A percentile compares a stretch with the other conserved stretches of the same genome.
These are phyloP conservation scores for Triglochin maritima DNA, from an alignment of 106 monocot genomes.

Conservation along the genomic window DNA sequence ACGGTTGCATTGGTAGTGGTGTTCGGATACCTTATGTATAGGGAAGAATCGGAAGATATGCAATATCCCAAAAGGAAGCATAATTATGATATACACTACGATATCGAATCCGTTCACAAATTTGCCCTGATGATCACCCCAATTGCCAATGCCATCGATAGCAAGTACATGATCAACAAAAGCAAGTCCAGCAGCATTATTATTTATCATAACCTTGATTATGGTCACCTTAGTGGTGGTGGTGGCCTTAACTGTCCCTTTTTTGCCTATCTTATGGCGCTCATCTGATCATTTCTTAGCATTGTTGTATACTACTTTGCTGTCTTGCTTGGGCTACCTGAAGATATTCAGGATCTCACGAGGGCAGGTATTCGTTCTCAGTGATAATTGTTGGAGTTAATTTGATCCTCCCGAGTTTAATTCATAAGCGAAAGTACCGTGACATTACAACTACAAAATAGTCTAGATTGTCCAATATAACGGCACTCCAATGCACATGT, in stretches of 20 bases:
- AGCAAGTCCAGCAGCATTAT: conserved; percentile 2
- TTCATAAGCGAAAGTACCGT: neutral
- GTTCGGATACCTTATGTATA: conserved; percentile 31
- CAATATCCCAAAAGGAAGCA: conserved; percentile 7
- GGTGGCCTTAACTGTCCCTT: conserved; percentile 9
- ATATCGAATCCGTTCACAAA: conserved; percentile 24
- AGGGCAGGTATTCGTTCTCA: neutral
- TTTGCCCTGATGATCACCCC: conserved; percentile 20
- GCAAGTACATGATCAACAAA: neutral
- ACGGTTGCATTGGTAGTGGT: conserved; percentile 23
- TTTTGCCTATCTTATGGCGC: conserved; percentile 16
- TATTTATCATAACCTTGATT: neutral
- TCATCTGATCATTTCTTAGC: conserved; percentile 13
- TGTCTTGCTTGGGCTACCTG: conserved; percentile 15
- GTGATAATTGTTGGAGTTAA: conserved; percentile 2
- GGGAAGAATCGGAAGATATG: conserved; percentile 8
- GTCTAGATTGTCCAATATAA: no score
- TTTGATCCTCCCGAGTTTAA: neutral
- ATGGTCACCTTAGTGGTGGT: conserved; percentile 1
- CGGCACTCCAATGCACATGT: no score
- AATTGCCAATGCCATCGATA: conserved; percentile 20
- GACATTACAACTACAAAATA: no score
- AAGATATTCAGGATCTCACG: conserved; percentile 7
- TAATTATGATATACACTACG: conserved; percentile 8
- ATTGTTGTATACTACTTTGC: conserved; percentile 1